Evolutionary conservation across 2,329 filamentous ascomycete genomes (phyloP).

Genomic region (Monilinia fructigena): DNA sequence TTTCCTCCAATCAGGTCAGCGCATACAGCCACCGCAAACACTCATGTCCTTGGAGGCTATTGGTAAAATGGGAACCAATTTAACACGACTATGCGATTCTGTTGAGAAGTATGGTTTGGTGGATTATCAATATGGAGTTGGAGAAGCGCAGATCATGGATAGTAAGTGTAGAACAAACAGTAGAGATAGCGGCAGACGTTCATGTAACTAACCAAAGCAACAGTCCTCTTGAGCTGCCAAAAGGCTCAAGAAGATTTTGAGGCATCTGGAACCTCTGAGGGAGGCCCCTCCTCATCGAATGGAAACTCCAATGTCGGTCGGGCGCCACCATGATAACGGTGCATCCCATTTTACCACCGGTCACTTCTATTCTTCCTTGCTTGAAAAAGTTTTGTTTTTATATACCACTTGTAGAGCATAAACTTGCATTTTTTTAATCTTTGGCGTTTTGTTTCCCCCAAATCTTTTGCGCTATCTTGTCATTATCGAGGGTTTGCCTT

Average conservation of each 20-base stretch:
- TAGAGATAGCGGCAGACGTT: background rate
- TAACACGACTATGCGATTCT: slow-evolving; percentile 79
- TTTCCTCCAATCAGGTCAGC: slow-evolving; percentile 49
- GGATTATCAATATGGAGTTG: slow-evolving; percentile 95
- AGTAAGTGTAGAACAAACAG: slow-evolving; percentile 17
- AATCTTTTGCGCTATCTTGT: background rate
- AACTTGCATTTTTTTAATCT: slow-evolving; percentile 7
- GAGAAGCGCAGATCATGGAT: slow-evolving; percentile 83
- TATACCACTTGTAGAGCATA: slow-evolving; percentile 18
- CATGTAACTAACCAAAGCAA: slow-evolving; percentile 6
- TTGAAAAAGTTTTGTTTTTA: slow-evolving; percentile 11
- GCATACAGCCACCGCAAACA: slow-evolving; percentile 48
- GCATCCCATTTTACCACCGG: slow-evolving; percentile 3
- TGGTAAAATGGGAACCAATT: slow-evolving; percentile 75
- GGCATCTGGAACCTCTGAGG: slow-evolving; percentile 24
- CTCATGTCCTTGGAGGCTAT: slow-evolving; percentile 68
- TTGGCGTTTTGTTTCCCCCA: background rate
- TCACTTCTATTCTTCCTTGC: slow-evolving; percentile 6
- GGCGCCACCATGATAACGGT: slow-evolving; percentile 33
- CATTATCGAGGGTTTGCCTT: slow-evolving; percentile 5
- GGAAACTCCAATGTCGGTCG: slow-evolving; percentile 27
- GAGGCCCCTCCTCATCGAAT: slow-evolving; percentile 15
- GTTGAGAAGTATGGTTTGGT: slow-evolving; percentile 91
- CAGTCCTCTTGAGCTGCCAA: slow-evolving; percentile 54
- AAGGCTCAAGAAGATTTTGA: slow-evolving; percentile 50